A percentile compares a stretch with the other conserved stretches of the same genome.
phyloP scores from a whole-genome alignment of 2,329 filamentous ascomycete species.

The Aspergillus ustus region DNA sequence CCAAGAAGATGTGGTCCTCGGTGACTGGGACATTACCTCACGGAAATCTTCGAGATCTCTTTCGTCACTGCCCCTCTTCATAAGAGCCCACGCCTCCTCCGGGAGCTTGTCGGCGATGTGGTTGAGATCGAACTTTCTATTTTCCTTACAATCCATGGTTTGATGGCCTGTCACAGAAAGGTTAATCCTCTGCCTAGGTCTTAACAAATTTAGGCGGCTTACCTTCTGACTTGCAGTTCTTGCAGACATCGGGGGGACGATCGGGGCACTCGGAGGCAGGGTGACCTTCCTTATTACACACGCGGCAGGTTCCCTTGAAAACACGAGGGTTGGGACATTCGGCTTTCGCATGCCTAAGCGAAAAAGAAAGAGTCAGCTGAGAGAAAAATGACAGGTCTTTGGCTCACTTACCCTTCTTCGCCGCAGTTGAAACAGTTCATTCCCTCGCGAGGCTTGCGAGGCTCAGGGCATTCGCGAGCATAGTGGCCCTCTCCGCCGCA shows the following conservation, averaged over 20 bases:
- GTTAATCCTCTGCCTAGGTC: neutral
- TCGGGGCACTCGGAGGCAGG: conserved; percentile 51
- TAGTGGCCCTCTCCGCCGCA: conserved; percentile 45
- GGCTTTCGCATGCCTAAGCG: conserved; percentile 45
- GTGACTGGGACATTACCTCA: conserved; percentile 35
- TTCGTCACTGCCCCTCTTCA: conserved; percentile 54
- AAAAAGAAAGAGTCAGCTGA: conserved; percentile 3
- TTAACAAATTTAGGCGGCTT: conserved; percentile 3
- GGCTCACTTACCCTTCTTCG: conserved; percentile 43
- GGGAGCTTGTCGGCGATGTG: conserved; percentile 53
- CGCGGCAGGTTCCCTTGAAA: conserved; percentile 52
- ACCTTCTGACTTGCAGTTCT: conserved; percentile 54
- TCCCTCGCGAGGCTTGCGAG: conserved; percentile 43
- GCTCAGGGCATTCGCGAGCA: conserved; percentile 50
- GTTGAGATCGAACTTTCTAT: conserved; percentile 49
- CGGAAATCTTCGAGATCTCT: conserved; percentile 58
- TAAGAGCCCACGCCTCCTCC: conserved; percentile 55
- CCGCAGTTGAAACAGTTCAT: conserved; percentile 50
- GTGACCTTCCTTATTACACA: conserved; percentile 54
- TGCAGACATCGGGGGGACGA: conserved; percentile 49
- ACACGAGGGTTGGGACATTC: conserved; percentile 53
- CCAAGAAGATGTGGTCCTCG: neutral
- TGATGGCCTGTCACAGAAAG: conserved; percentile 45
- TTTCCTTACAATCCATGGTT: conserved; percentile 50
- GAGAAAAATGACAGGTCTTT: neutral